phyloP scores from a whole-genome alignment of 768 basidiomycete genomes.

The Termitomyces sp. region DNA sequence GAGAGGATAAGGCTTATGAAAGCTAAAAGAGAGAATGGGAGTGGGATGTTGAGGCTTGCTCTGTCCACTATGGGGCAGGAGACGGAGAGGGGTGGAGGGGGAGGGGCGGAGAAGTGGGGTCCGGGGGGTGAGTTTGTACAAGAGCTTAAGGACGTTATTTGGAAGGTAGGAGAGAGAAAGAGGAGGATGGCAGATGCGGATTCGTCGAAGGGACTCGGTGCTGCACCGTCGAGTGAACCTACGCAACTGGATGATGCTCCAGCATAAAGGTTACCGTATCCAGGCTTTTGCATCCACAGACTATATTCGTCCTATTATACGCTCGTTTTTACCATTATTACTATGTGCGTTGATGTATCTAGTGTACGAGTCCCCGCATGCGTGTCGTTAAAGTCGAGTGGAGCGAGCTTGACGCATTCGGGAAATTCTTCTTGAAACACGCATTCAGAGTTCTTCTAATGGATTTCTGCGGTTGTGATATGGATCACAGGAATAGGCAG shows the following conservation, averaged over 20 bases:
- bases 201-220: background rate
- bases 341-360: background rate
- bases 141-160: conserved; percentile 82
- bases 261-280: background rate
- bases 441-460: too few relatives aligned
- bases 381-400: too few relatives aligned
- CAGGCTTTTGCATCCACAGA: background rate
- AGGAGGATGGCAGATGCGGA: conserved; percentile 37
- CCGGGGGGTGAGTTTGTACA: conserved; percentile 78
- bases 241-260: background rate
- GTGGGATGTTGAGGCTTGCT: conserved; percentile 20
- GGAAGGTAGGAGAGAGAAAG: conserved; percentile 74
- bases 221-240: background rate
- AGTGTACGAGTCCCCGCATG: background rate
- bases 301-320: conserved; percentile 4
- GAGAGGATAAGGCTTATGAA: conserved; percentile 65
- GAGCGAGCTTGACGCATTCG: too few relatives aligned
- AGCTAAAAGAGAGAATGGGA: conserved; percentile 44
- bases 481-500: too few relatives aligned
- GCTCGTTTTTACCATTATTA: conserved; percentile 10
- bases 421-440: too few relatives aligned
- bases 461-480: too few relatives aligned
- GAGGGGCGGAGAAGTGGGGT: conserved; percentile 50
- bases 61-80: conserved; percentile 11
- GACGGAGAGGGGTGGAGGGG: conserved; percentile 6